Conservation (phyloP, 2,329 filamentous ascomycete species). For the Pseudodiploospora longispora region DNA sequence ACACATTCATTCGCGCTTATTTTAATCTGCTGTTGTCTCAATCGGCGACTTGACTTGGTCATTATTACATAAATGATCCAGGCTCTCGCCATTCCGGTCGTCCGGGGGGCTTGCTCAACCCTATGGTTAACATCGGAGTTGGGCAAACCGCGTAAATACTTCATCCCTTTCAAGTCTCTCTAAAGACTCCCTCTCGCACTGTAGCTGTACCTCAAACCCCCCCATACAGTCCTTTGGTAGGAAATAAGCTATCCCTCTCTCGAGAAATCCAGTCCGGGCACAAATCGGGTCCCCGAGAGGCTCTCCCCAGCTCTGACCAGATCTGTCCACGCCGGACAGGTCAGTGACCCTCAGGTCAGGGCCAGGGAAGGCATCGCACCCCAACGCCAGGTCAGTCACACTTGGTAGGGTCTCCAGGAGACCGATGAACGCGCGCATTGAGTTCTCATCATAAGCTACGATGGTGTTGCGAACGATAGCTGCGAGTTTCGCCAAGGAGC, state of each 20-base stretch:
- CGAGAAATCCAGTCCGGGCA: neutral
- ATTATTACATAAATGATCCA: too few relatives aligned
- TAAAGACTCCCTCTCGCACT: neutral
- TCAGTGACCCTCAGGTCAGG: neutral
- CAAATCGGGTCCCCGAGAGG: neutral
- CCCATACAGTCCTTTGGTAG: neutral
- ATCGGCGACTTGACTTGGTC: too few relatives aligned
- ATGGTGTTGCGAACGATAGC: neutral
- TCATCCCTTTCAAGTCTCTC: neutral
- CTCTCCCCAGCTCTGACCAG: neutral
- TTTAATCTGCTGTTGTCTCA: too few relatives aligned
- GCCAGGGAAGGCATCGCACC: neutral
- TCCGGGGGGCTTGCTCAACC: too few relatives aligned
- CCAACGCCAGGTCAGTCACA: neutral
- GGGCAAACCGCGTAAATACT: slow-evolving; percentile 32
- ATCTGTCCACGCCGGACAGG: neutral
- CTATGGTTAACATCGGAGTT: slow-evolving; percentile 10
- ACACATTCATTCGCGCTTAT: too few relatives aligned
- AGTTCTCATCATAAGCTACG: neutral
- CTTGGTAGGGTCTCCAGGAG: neutral
- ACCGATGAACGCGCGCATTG: neutral
- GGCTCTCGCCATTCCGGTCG: too few relatives aligned
- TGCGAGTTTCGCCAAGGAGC: neutral
- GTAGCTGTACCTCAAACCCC: slow-evolving; percentile 2
- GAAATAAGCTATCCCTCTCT: neutral